A percentile compares a stretch with the other conserved stretches of the same genome.
Evolutionary conservation across 2,329 filamentous ascomycete genomes (phyloP).

Genomic region (Hymenoscyphus occultus): DNA sequence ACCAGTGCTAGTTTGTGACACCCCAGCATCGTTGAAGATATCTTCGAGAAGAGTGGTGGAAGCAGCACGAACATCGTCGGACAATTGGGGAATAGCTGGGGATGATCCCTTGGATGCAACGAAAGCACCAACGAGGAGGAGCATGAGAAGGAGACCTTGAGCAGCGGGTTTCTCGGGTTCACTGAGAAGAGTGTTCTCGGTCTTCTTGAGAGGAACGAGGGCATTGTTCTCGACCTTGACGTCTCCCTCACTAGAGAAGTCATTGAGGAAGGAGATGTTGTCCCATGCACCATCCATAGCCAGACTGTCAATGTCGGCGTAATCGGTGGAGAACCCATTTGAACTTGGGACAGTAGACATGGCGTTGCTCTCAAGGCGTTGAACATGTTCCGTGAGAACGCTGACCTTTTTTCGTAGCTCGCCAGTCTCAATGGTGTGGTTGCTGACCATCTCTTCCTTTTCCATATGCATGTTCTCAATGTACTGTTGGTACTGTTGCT

Average conservation of each 20-base stretch:
- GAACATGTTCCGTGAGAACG: constrained; percentile 70
- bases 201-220: constrained; percentile 53
- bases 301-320: constrained; percentile 79
- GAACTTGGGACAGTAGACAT: constrained; percentile 52
- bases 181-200: constrained; percentile 43
- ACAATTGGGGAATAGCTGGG: constrained; percentile 72
- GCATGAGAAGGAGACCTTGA: constrained; percentile 87
- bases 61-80: constrained; percentile 75
- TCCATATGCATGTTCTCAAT: constrained; percentile 76
- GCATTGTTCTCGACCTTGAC: constrained; percentile 54
- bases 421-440: constrained; percentile 84
- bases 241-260: constrained; percentile 62
- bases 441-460: constrained; percentile 86
- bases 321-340: constrained; percentile 66
- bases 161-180: constrained; percentile 64
- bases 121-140: constrained; percentile 93
- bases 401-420: constrained; percentile 91
- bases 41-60: constrained; percentile 75
- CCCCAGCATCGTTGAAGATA: constrained; percentile 76
- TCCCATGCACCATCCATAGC: constrained; percentile 82
- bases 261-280: constrained; percentile 72
- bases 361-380: constrained; percentile 64
- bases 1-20: constrained; percentile 44
- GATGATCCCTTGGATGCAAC: constrained; percentile 81
- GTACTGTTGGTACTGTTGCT: constrained; percentile 71